Evolutionary conservation across 805 yeast species (phyloP).

Genomic region (Candida suzukii): DNA sequence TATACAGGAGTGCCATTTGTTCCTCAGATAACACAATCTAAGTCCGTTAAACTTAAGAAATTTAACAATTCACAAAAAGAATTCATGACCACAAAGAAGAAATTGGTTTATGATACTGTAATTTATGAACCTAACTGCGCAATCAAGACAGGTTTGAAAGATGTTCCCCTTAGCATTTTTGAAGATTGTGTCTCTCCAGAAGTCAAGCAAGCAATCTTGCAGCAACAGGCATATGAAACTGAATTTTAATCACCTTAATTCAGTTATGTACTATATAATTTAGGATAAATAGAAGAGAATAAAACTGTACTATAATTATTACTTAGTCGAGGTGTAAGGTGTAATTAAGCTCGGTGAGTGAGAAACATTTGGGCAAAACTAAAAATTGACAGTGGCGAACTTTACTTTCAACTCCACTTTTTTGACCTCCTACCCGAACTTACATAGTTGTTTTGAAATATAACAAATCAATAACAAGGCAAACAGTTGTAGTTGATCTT

Average conservation of each 20-base stretch:
- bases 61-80: conserved; percentile 5
- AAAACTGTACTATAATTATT: too few relatives aligned
- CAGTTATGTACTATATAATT: background rate
- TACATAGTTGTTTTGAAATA: too few relatives aligned
- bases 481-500: too few relatives aligned
- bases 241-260: background rate
- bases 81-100: conserved; percentile 11
- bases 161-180: conserved; percentile 53
- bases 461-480: too few relatives aligned
- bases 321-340: too few relatives aligned
- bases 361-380: too few relatives aligned
- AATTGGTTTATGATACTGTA: conserved; percentile 41
- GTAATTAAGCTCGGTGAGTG: too few relatives aligned
- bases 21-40: conserved; percentile 74
- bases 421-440: too few relatives aligned
- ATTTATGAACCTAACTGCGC: conserved; percentile 27
- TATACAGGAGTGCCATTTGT: conserved; percentile 79
- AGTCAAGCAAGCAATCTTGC: conserved; percentile 49
- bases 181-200: conserved; percentile 53
- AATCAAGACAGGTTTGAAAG: conserved; percentile 58
- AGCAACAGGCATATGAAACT: conserved; percentile 51
- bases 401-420: too few relatives aligned
- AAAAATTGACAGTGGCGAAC: too few relatives aligned
- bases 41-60: conserved; percentile 25
- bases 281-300: too few relatives aligned